A percentile compares a stretch with the other conserved stretches of the same genome.
phyloP scores from a whole-genome alignment of 2,329 filamentous ascomycete species.

The Laburnicola sp. region DNA sequence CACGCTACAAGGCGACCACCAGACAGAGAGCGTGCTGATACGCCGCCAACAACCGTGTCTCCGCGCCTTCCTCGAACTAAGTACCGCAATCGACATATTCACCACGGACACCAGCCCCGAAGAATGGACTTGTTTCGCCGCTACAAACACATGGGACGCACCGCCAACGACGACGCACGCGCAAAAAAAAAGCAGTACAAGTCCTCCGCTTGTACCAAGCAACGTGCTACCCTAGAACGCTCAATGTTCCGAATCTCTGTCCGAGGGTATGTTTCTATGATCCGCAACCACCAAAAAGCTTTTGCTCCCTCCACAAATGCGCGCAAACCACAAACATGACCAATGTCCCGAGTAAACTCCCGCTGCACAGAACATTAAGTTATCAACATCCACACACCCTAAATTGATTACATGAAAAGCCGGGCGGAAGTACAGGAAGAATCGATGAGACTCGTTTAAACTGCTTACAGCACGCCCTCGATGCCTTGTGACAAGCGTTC shows the following conservation, averaged over 20 bases:
- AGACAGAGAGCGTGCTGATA: too few relatives aligned
- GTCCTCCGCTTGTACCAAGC: too few relatives aligned
- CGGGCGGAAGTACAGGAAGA: neutral
- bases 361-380: slow-evolving; percentile 1
- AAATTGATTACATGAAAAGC: slow-evolving; percentile 1
- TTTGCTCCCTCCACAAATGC: neutral
- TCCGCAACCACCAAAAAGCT: neutral
- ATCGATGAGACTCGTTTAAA: neutral
- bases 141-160: too few relatives aligned
- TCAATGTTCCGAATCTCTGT: neutral
- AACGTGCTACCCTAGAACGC: too few relatives aligned
- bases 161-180: too few relatives aligned
- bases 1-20: too few relatives aligned
- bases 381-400: neutral
- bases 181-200: too few relatives aligned
- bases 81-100: too few relatives aligned
- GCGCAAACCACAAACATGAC: neutral
- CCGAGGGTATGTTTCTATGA: slow-evolving; percentile 6
- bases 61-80: too few relatives aligned
- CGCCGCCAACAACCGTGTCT: too few relatives aligned
- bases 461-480: slow-evolving; percentile 36
- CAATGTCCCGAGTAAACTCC: neutral
- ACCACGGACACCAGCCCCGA: too few relatives aligned
- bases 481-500: slow-evolving; percentile 68
- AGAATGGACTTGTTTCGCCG: too few relatives aligned